Conservation (phyloP, 192 early-diverging fungal genomes). For the Backusella psychrophila region DNA sequence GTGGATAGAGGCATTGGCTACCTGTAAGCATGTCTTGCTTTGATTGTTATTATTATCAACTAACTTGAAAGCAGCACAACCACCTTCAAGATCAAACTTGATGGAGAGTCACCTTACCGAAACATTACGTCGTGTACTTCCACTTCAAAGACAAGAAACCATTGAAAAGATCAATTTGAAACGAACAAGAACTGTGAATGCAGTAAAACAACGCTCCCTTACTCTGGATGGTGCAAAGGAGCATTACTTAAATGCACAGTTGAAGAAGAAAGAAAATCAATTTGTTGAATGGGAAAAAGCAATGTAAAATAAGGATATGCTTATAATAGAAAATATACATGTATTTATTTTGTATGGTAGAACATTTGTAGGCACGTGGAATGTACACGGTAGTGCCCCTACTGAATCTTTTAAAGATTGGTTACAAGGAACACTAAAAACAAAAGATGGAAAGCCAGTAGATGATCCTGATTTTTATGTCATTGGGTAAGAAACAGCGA, state of each 20-base stretch:
- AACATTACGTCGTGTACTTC: slow-evolving; percentile 17
- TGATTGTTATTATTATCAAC: no score
- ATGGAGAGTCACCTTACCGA: neutral
- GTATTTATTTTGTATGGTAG: slow-evolving; percentile 17
- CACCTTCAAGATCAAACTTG: neutral
- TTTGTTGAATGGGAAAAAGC: slow-evolving; percentile 38
- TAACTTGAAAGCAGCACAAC: neutral
- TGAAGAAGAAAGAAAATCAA: slow-evolving; percentile 34
- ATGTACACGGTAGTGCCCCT: slow-evolving; percentile 77
- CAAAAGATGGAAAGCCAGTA: slow-evolving; percentile 35
- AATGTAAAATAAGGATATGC: slow-evolving; percentile 14
- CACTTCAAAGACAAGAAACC: slow-evolving; percentile 21
- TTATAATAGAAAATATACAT: neutral
- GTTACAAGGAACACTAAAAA: slow-evolving; percentile 49
- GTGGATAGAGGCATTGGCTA: neutral
- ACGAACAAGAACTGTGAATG: neutral
- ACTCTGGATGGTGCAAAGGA: slow-evolving; percentile 7
- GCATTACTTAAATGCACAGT: slow-evolving; percentile 30
- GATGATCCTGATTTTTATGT: slow-evolving; percentile 65
- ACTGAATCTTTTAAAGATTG: slow-evolving; percentile 59
- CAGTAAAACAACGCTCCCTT: neutral
- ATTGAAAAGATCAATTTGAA: slow-evolving; percentile 16
- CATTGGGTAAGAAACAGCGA: slow-evolving; percentile 53
- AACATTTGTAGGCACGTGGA: slow-evolving; percentile 87
- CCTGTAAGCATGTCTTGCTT: neutral